Evolutionary conservation across 345 rosid genomes (phyloP), one percentile per base, ranked within the genome.

Genomic region (Clausena lansium): DNA sequence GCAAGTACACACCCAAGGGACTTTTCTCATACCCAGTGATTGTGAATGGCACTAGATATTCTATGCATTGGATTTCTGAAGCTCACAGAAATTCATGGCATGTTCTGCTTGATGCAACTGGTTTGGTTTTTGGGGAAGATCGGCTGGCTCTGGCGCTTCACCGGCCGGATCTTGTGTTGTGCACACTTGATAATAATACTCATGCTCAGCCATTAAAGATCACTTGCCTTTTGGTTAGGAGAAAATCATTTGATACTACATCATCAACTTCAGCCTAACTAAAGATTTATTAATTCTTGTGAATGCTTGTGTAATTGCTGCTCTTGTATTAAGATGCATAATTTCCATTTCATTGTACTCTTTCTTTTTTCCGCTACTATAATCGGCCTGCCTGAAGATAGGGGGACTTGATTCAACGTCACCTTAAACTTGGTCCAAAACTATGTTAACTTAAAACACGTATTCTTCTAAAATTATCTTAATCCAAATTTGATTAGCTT

Each of bases 51-150:
- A 82, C 80, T 20, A 81, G 85, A 32, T 82, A 84, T 60, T 91
- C 95, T 2, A 81, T 87, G 95, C 93, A 91, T 77, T 91, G 95
- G 95, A 87, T 89, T 57, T 91, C 93, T 0, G 95, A 91, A 82
- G 91, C 91, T 6, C 95, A 88, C 64, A 81, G 95, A 74, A 89
- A 88, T 59, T 89, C 95, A 9, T 91, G 91, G 95, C 93, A 88
- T 27, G 91, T 89, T 57, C 81, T 89, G 27, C 86, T 91, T 2
- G 93, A 89, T 30, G 90, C 87, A 9, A 85, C 93, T 0, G 86
- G 84, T 7, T 45, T 82, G 68, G 90, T 71, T 58, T 85, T 80
- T 1, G 89, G 87, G 9, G 86, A 86, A 73, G 87, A 88, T 14
- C 80, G 84, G 32, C 79, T 88, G 39, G 84, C 88, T 13, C 87